Percentiles rank a stretch among this genome's conserved stretches.
Evolutionary conservation across 345 rosid species (phyloP).

Genomic region (Euphorbia pulcherrima): DNA sequence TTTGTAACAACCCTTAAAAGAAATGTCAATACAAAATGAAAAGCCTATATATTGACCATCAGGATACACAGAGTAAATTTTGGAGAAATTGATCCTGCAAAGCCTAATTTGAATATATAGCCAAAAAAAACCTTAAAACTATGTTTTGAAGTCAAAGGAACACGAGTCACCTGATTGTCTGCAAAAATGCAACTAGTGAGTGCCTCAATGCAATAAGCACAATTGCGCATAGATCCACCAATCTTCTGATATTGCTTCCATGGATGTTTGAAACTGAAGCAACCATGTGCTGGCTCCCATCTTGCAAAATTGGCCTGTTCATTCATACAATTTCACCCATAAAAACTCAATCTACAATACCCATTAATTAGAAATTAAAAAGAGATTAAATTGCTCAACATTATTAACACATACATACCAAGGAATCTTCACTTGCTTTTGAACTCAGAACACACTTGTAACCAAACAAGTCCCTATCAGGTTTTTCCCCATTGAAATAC

Average conservation of each 20-base stretch:
- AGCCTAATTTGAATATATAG: no score
- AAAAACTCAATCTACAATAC: background rate
- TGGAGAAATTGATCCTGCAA: no score
- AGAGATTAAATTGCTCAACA: no score
- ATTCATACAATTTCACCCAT: background rate
- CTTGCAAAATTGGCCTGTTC: slow-evolving; percentile 40
- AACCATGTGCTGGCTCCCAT: slow-evolving; percentile 59
- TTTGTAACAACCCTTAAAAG: no score
- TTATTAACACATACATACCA: slow-evolving; percentile 28
- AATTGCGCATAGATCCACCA: slow-evolving; percentile 36
- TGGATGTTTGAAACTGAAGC: slow-evolving; percentile 46
- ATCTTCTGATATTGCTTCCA: slow-evolving; percentile 50
- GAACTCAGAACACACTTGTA: slow-evolving; percentile 45
- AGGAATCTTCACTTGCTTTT: slow-evolving; percentile 43
- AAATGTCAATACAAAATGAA: no score
- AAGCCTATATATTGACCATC: no score
- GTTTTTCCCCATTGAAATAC: slow-evolving; percentile 28
- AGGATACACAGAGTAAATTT: no score
- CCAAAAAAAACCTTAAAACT: no score
- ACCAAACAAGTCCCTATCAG: slow-evolving; percentile 26
- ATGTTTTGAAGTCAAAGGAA: background rate
- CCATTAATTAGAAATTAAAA: no score
- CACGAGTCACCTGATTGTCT: slow-evolving; percentile 27
- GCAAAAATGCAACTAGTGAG: slow-evolving; percentile 32
- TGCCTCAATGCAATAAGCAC: slow-evolving; percentile 45